Base-by-base conservation (phyloP, 192 early-diverging fungal genomes). In the Backusella morwellensis region DNA sequence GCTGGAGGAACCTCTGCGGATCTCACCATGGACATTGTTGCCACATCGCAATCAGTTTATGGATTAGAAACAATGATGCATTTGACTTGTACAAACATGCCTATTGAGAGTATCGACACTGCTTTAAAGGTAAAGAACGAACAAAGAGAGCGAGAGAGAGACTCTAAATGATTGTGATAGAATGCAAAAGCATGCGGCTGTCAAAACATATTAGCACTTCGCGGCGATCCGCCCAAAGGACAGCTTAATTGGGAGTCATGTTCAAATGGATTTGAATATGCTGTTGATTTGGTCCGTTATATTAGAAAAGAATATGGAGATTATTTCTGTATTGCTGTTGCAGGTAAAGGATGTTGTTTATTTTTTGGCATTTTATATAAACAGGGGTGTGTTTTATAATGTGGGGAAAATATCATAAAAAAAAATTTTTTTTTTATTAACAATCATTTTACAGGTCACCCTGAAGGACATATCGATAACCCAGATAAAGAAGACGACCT, bases 71-170 rank as follows among this genome's bases (percentile, higher is more conserved):
- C 95, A 0, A 87, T 90, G 75, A 97, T 98, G 97, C 98, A 99
- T 81, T 86, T 99, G 81, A 99, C 97, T 17, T 99, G 98, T 80
- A 98, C 98, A 70, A 99, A 99, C 81, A 99, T 98, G 96, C 95
- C 95, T 66, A 84, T 85, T 26, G 87, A 87, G 36, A 95, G 93
- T 85, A 89, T 99, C 47, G 97, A 98, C 75, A 77, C 74, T 38
- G 98, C 96, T 2, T 85, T 99, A 26, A 86, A 85, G 79, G 88
- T 87, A 82, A 66, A 23, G 7, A 21, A 26, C 3, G 23, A 14
- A 42, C 35, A 19, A 71, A 71, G 15, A 42, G 32, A 32, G 32
- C 14, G 17, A 26, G 15, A 26, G n/a, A 19, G 6, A 14, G 35
- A 9, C 19, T 7, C 26, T 41, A 17, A 21, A 3, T 83, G 42